Conservation (phyloP, 352 stramenopile genomes). For the Phytophthora sp. region DNA sequence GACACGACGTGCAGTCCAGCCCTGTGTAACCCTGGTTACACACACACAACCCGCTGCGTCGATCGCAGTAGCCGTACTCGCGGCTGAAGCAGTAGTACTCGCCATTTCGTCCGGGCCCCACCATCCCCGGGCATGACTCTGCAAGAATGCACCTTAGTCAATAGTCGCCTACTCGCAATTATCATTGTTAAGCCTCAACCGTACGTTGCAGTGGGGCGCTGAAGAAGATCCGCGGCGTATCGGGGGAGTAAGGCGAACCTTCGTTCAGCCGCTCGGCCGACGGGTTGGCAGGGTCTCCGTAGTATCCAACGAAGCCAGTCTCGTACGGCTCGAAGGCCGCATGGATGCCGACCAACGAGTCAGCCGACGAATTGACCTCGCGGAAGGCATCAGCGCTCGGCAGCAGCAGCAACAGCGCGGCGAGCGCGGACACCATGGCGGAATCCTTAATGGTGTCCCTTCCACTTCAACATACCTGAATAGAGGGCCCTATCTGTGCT, state of each 20-base stretch:
- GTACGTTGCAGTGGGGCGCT: constrained; percentile 46
- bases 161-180: not conserved
- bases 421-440: not conserved
- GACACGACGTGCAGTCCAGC: constrained; percentile 88
- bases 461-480: constrained; percentile 24
- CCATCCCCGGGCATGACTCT: constrained; percentile 85
- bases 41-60: constrained; percentile 91
- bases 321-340: constrained; percentile 88
- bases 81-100: constrained; percentile 93
- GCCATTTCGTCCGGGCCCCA: constrained; percentile 86
- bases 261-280: constrained; percentile 84
- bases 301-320: constrained; percentile 79
- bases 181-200: constrained; percentile 38
- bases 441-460: constrained; percentile 12
- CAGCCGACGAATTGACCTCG: constrained; percentile 39
- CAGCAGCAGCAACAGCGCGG: constrained; percentile 19
- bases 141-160: not conserved
- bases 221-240: constrained; percentile 71
- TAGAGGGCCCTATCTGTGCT: not conserved
- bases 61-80: constrained; percentile 95
- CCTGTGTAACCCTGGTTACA: constrained; percentile 95
- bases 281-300: constrained; percentile 76
- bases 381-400: constrained; percentile 37
- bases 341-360: constrained; percentile 36
- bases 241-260: constrained; percentile 74